phyloP scores from a whole-genome alignment of 2,329 filamentous ascomycete genomes.

The Trichophyton simii region DNA sequence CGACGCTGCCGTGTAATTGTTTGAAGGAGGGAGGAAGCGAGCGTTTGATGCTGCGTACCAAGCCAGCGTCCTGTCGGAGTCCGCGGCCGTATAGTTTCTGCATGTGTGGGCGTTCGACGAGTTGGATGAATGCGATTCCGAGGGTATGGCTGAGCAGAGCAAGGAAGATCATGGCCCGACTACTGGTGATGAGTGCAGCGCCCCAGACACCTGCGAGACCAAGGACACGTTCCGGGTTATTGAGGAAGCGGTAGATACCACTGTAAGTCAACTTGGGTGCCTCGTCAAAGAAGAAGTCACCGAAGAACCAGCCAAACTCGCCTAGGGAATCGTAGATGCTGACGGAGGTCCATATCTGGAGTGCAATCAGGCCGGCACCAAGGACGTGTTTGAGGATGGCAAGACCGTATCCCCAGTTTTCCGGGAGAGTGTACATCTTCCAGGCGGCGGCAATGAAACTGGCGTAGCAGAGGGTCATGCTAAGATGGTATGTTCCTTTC shows the following conservation, averaged over 20 bases:
- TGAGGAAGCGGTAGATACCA: conserved; percentile 94
- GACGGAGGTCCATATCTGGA: conserved; percentile 84
- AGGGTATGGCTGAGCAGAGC: conserved; percentile 76
- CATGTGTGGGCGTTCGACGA: conserved; percentile 95
- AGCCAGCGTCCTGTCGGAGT: conserved; percentile 72
- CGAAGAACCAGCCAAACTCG: conserved; percentile 98
- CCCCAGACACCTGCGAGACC: conserved; percentile 95
- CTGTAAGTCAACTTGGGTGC: conserved; percentile 83
- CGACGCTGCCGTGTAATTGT: conserved; percentile 73
- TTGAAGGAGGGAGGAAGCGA: conserved; percentile 73
- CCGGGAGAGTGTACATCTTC: conserved; percentile 89
- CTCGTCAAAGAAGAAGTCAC: conserved; percentile 94
- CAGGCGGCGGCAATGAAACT: conserved; percentile 84
- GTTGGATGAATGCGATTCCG: conserved; percentile 76
- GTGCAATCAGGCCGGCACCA: conserved; percentile 62
- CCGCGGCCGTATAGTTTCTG: conserved; percentile 86
- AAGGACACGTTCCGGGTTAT: conserved; percentile 90
- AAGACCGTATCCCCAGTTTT: conserved; percentile 77
- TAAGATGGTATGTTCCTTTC: conserved; percentile 91
- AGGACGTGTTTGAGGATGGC: conserved; percentile 77
- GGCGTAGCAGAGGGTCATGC: conserved; percentile 77
- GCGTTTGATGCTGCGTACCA: conserved; percentile 81
- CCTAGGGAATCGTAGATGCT: conserved; percentile 93
- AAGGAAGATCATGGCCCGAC: conserved; percentile 70
- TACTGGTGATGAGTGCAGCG: conserved; percentile 84